Conservation (phyloP, 176 grass and related monocot genomes). For the Phoenix roebelenii region DNA sequence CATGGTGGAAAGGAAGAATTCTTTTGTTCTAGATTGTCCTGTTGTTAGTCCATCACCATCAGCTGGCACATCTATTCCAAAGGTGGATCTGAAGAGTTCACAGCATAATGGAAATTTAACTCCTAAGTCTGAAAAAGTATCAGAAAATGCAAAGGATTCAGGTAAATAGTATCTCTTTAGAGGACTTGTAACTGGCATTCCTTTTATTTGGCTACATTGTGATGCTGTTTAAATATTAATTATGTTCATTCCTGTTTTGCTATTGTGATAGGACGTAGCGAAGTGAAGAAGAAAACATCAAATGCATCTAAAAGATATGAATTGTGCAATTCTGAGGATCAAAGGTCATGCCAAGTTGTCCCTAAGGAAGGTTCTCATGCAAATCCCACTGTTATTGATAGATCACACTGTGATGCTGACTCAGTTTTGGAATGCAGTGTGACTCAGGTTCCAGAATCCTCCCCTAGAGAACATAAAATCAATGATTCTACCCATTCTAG, state of each 20-base stretch:
- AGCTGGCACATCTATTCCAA: conserved; percentile 27
- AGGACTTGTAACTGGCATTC: background rate
- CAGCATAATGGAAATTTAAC: conserved; percentile 29
- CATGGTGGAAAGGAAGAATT: conserved; percentile 41
- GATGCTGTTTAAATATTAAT: conserved; percentile 21
- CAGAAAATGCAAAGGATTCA: conserved; percentile 25
- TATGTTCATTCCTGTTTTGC: conserved; percentile 18
- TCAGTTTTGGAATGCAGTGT: conserved; percentile 19
- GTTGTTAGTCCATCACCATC: background rate
- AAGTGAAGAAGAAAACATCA: conserved; percentile 46
- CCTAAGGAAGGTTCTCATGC: conserved; percentile 19
- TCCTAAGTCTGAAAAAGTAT: conserved; percentile 38
- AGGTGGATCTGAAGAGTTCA: conserved; percentile 28
- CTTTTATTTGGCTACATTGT: background rate
- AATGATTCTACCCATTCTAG: conserved; percentile 22
- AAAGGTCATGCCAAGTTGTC: conserved; percentile 12
- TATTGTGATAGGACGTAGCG: conserved; percentile 35
- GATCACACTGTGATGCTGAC: conserved; percentile 35
- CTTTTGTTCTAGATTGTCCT: conserved; percentile 40
- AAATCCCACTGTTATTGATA: conserved; percentile 11
- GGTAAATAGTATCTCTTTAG: conserved; percentile 20
- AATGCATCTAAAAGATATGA: conserved; percentile 30
- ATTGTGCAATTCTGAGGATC: conserved; percentile 8
- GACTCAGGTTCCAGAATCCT: conserved; percentile 28
- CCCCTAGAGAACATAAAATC: conserved; percentile 29